Conservation (phyloP, 2,329 filamentous ascomycete genomes). For the Paracoccidioides brasiliensis region DNA sequence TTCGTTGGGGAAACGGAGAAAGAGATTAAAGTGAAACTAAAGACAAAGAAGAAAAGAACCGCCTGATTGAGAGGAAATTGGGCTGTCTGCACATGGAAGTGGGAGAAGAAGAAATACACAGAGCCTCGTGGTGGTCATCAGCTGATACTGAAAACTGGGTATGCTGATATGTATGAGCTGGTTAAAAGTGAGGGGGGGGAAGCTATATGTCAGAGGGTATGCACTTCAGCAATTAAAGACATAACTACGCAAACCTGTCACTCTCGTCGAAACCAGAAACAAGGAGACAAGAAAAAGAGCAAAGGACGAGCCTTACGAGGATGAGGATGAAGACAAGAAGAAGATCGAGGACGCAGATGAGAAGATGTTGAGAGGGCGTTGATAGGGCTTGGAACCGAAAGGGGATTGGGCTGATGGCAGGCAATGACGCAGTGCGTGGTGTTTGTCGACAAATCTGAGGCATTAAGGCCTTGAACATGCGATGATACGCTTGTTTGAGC, state of each 20-base stretch:
- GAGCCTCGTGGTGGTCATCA: neutral
- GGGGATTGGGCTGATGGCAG: neutral
- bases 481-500: too few relatives aligned
- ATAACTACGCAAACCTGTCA: too few relatives aligned
- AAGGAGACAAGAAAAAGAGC: neutral
- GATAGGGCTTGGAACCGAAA: neutral
- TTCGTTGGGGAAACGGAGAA: neutral
- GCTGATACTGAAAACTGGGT: too few relatives aligned
- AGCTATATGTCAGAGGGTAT: too few relatives aligned
- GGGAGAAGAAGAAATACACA: too few relatives aligned
- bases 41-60: neutral
- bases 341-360: neutral
- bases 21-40: neutral
- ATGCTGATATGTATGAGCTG: too few relatives aligned
- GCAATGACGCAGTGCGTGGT: slow-evolving; percentile 1
- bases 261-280: neutral
- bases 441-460: neutral
- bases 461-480: too few relatives aligned
- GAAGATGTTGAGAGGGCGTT: too few relatives aligned
- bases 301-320: neutral
- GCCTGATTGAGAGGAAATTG: neutral
- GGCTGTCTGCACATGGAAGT: neutral
- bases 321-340: slow-evolving; percentile 3
- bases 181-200: too few relatives aligned
- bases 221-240: too few relatives aligned